Base-by-base conservation (phyloP, 202 grass and related monocot species). In the Cymbopogon flexuosus region DNA sequence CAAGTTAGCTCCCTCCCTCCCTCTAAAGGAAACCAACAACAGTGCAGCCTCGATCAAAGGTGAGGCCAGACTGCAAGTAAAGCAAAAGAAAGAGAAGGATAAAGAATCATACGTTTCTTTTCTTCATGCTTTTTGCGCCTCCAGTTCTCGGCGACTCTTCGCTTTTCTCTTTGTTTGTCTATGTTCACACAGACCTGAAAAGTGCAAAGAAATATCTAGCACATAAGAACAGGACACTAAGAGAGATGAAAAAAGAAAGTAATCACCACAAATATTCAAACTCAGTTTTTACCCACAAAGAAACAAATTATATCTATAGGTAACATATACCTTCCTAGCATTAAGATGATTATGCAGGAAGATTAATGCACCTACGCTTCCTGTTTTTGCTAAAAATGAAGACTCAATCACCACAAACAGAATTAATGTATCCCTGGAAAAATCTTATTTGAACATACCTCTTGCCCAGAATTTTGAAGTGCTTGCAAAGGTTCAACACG, bases 401-500 rank as follows among this genome's bases (percentile, higher is more conserved):
- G 14, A 75, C 6, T 61, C 12, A 27, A 61, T 4, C 15, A 30
- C 47, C 9, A 59, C 8, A 40, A 19, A 41, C 4, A 24, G 4
- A 14, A 69, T 36, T 35, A 27, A 40, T 24, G 34, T 27, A 58
- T 57, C 64, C 8, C 15, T 21, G 34, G 65, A 68, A 8, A 58
- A 70, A 58, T 47, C 5, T 81, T 75, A 52, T 23, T 73, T 69
- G 5, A 4, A 64, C 64, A 57, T 87, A 97, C 96, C 92, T 98
- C 88, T 51, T 89, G 88, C 27, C 92, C 96, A 76, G 90, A 85
- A 90, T 82, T 93, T 65, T 90, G 96, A 78, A 99, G 92, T 36
- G 96, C 96, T 85, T 93, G 90, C 40, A 99, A 90, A 34, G 96
- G 96, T 84, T 95, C 96, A 33, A 95, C 85, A 68, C 83, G 65